phyloP scores from a whole-genome alignment of 2,329 filamentous ascomycete species.

The Nemania bipapillata region DNA sequence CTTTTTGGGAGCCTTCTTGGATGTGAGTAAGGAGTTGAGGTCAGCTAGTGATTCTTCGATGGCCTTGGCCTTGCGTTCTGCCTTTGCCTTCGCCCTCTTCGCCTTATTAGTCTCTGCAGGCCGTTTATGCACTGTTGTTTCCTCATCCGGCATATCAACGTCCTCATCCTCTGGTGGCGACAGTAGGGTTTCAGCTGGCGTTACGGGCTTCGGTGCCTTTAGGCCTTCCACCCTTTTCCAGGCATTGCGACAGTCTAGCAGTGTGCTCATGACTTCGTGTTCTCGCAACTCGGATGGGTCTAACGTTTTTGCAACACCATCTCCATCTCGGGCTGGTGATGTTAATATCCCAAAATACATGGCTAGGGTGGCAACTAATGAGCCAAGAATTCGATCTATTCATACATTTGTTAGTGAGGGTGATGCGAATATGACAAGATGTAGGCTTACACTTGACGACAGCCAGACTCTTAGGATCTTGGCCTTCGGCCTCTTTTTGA shows the following conservation, averaged over 20 bases:
- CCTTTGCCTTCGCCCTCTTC: constrained; percentile 55
- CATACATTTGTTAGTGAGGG: constrained; percentile 6
- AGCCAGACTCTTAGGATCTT: constrained; percentile 64
- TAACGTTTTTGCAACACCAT: constrained; percentile 67
- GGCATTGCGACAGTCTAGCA: constrained; percentile 80
- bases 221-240: constrained; percentile 81
- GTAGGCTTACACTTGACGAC: constrained; percentile 68
- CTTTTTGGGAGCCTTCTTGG: constrained; percentile 59
- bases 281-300: constrained; percentile 84
- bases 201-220: constrained; percentile 57
- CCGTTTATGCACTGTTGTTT: constrained; percentile 44
- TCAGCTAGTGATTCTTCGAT: constrained; percentile 77
- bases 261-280: constrained; percentile 87
- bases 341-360: constrained; percentile 97
- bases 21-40: constrained; percentile 70
- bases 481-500: constrained; percentile 66
- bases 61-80: constrained; percentile 61
- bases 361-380: constrained; percentile 85
- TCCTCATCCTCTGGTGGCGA: constrained; percentile 49
- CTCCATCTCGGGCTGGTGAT: constrained; percentile 73
- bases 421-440: background rate
- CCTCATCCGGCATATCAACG: constrained; percentile 52
- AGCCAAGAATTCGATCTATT: constrained; percentile 75
- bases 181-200: constrained; percentile 35
- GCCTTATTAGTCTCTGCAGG: constrained; percentile 46